Base-by-base conservation (phyloP, 768 basidiomycete genomes). In the Collybiopsis luxurians region DNA sequence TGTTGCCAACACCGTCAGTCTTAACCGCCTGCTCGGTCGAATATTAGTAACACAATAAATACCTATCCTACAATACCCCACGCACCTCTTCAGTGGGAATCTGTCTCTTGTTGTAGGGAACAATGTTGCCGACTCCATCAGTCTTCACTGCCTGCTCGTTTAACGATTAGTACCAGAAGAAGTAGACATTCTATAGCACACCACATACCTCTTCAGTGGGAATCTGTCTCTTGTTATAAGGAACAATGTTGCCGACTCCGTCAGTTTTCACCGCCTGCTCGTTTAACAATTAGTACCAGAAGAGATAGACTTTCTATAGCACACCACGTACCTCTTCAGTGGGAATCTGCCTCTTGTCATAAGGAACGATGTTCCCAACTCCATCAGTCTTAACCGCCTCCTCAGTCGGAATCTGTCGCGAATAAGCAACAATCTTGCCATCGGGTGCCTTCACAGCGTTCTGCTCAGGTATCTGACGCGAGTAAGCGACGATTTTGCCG, bases 401-500 rank as follows among this genome's bases (percentile, higher is more conserved):
- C 26, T 53, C 17, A 19, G 4, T 9, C 3, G 31, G 15, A 19
- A 30, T 21, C 12, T 34, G 31, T 6, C 31, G 31, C n/a, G n/a
- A n/a, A 13, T 34, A 34, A 13, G 31, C 31, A 13, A 30, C 47
- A 27, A 48, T 65, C 9, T 60, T 56, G 21, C 73, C 73, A n/a
- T 67, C 48, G 6, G 64, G 65, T 1, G 75, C 65, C 30, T 66
- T 67, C 34, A 34, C 19, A 5, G 36, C 10, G 10, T 38, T 4
- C 34, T 34, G 27, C 17, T 34, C 36, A 38, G 34, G 17, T 10
- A n/a, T 34, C 21, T 52, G 50, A 39, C 30, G 28, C 21, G 39
- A 53, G 64, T 73, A 72, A 19, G 56, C 63, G 31, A 57, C 64
- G 56, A 71, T 65, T 5, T 60, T 55, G 23, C 73, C 73, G 19